Evolutionary conservation across 2,329 filamentous ascomycete species (phyloP).

Genomic region (Anisogramma anomala): DNA sequence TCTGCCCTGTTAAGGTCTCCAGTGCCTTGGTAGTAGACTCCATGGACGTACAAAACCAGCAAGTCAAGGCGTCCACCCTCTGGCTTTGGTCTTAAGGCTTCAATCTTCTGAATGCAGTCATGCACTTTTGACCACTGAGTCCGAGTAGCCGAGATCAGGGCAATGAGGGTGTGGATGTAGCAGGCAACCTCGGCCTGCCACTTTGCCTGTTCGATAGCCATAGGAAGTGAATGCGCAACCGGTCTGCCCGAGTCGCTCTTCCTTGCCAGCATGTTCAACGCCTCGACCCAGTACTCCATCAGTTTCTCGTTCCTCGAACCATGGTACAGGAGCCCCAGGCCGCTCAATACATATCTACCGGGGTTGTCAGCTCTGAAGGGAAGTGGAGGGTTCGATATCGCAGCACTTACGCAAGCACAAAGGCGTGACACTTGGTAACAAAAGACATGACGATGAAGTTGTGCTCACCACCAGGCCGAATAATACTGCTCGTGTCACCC

Average conservation of each 20-base stretch:
- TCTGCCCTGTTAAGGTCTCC: constrained; percentile 62
- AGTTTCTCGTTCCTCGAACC: constrained; percentile 12
- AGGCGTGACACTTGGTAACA: constrained; percentile 48
- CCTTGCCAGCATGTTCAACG: constrained; percentile 13
- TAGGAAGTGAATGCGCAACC: constrained; percentile 29
- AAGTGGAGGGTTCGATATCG: not conserved
- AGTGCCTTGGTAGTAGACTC: constrained; percentile 63
- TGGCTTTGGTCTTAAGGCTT: constrained; percentile 28
- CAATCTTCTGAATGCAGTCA: constrained; percentile 43
- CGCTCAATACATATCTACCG: constrained; percentile 42
- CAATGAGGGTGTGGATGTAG: constrained; percentile 60
- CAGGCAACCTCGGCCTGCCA: constrained; percentile 57
- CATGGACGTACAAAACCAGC: constrained; percentile 60
- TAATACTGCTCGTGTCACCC: constrained; percentile 42
- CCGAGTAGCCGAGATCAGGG: constrained; percentile 56
- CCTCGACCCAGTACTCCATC: constrained; percentile 14
- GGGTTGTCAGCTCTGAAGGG: constrained; percentile 9
- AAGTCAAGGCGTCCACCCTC: constrained; percentile 35
- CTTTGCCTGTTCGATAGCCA: constrained; percentile 45
- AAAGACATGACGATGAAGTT: constrained; percentile 51
- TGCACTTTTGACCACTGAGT: constrained; percentile 58
- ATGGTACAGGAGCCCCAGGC: constrained; percentile 31
- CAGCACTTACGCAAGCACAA: constrained; percentile 39
- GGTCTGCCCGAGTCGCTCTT: constrained; percentile 24
- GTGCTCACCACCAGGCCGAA: constrained; percentile 35